Conservation (phyloP, 108 stramenopile species). For the Stephanodiscus minutulus region DNA sequence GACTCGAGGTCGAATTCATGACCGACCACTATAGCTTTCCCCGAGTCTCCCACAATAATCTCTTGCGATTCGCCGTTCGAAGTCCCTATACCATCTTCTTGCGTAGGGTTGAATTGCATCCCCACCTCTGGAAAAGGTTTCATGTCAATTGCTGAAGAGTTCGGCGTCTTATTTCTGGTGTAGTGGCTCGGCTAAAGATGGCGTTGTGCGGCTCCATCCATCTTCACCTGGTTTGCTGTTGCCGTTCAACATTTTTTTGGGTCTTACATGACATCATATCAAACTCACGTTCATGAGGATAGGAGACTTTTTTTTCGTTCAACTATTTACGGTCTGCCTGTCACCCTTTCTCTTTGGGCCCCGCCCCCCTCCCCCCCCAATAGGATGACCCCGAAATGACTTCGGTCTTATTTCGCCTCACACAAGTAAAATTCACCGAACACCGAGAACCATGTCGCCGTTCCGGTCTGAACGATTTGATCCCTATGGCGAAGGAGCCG, state of each 20-base stretch:
- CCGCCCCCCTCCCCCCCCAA: too few relatives aligned
- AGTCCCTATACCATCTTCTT: neutral
- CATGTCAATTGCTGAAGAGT: neutral
- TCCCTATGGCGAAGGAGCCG: conserved; percentile 18
- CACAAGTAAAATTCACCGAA: neutral
- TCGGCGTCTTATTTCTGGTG: neutral
- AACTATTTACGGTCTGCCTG: too few relatives aligned
- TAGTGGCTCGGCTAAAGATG: too few relatives aligned
- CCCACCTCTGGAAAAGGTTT: neutral
- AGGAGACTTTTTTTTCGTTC: too few relatives aligned
- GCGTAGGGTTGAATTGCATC: conserved; percentile 1
- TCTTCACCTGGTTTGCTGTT: too few relatives aligned
- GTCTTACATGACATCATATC: too few relatives aligned
- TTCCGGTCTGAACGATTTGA: conserved; percentile 23
- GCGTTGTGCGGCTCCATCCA: too few relatives aligned
- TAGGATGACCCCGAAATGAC: too few relatives aligned
- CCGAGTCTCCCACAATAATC: conserved; percentile 17
- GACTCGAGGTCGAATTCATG: conserved; percentile 7
- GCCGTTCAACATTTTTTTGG: too few relatives aligned
- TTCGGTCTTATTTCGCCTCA: too few relatives aligned
- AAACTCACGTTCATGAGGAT: too few relatives aligned
- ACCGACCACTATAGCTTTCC: conserved; percentile 12
- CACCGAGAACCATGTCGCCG: conserved; percentile 25
- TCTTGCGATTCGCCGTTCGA: conserved; percentile 18
- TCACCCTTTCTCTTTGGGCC: too few relatives aligned